phyloP scores from a whole-genome alignment of 2,329 filamentous ascomycete species.

The Colletotrichum musae region DNA sequence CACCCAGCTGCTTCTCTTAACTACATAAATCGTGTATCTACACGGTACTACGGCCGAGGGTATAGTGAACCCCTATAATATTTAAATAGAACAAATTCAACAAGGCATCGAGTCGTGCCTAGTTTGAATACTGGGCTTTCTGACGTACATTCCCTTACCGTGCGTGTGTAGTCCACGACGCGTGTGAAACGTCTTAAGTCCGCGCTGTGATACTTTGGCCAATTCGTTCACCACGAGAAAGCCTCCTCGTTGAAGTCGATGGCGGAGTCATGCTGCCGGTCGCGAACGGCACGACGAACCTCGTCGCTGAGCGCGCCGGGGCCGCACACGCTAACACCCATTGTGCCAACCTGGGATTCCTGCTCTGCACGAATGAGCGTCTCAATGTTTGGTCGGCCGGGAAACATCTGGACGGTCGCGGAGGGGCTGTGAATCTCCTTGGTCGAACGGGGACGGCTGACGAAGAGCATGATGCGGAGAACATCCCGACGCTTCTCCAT shows the following conservation, averaged over 20 bases:
- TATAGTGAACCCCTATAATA: constrained; percentile 21
- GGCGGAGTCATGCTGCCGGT: constrained; percentile 73
- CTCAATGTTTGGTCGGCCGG: constrained; percentile 81
- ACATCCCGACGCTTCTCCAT: constrained; percentile 83
- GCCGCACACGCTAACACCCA: constrained; percentile 82
- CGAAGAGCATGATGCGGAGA: constrained; percentile 83
- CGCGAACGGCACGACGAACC: constrained; percentile 77
- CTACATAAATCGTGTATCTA: constrained; percentile 13
- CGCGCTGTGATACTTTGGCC: too few species aligned
- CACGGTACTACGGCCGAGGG: neutral
- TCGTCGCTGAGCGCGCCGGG: constrained; percentile 82
- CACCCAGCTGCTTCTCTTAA: constrained; percentile 12
- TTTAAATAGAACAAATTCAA: constrained; percentile 21
- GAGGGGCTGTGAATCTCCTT: constrained; percentile 87
- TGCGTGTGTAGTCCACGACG: neutral
- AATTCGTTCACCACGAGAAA: constrained; percentile 70
- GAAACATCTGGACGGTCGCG: constrained; percentile 87
- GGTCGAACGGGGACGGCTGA: constrained; percentile 80
- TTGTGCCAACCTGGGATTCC: constrained; percentile 80
- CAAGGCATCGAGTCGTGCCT: neutral
- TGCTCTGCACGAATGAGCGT: constrained; percentile 81
- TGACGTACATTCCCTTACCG: neutral
- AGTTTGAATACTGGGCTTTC: neutral
- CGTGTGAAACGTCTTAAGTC: too few species aligned
- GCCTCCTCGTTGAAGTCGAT: constrained; percentile 87